These are phyloP conservation scores for Mycena leptocephala DNA, from an alignment of 768 basidiomycete species.

Conservation along the genomic window DNA sequence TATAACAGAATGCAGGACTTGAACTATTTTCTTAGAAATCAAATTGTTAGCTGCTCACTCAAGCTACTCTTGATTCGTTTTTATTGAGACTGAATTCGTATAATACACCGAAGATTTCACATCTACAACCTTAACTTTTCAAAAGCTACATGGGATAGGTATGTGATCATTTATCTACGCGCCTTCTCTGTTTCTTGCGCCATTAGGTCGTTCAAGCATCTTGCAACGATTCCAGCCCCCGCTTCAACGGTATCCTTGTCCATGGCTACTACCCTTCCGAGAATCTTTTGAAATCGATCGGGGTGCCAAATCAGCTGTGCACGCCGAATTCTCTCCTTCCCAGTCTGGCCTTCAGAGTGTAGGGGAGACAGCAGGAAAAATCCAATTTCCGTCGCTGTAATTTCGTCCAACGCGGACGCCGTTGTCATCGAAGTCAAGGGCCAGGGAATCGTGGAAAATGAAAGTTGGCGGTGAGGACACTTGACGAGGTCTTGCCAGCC, in stretches of 20 bases:
- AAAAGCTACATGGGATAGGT: neutral
- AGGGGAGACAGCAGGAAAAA: constrained; percentile 76
- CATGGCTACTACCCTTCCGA: constrained; percentile 58
- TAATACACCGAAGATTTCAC: too few relatives aligned
- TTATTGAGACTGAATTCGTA: too few relatives aligned
- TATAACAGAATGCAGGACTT: too few relatives aligned
- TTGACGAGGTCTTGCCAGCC: constrained; percentile 71
- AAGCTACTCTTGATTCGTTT: too few relatives aligned
- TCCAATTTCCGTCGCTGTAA: constrained; percentile 69
- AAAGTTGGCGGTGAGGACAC: constrained; percentile 58
- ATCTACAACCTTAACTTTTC: neutral
- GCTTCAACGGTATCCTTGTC: constrained; percentile 73
- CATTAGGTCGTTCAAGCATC: constrained; percentile 80
- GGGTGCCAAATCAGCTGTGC: constrained; percentile 89
- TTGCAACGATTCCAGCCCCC: constrained; percentile 76
- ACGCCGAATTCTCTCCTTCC: constrained; percentile 76
- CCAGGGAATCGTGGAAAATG: constrained; percentile 83
- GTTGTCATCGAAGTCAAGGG: constrained; percentile 66
- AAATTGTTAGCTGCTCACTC: too few relatives aligned
- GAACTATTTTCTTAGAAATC: too few relatives aligned
- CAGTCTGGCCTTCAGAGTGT: constrained; percentile 72
- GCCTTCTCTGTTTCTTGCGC: constrained; percentile 42
- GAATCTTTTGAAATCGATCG: constrained; percentile 77
- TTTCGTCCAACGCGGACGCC: constrained; percentile 55
- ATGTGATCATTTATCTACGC: neutral